These are phyloP conservation scores for Botrytis deweyae DNA, from an alignment of 2,329 filamentous ascomycete species.

Conservation along the genomic window DNA sequence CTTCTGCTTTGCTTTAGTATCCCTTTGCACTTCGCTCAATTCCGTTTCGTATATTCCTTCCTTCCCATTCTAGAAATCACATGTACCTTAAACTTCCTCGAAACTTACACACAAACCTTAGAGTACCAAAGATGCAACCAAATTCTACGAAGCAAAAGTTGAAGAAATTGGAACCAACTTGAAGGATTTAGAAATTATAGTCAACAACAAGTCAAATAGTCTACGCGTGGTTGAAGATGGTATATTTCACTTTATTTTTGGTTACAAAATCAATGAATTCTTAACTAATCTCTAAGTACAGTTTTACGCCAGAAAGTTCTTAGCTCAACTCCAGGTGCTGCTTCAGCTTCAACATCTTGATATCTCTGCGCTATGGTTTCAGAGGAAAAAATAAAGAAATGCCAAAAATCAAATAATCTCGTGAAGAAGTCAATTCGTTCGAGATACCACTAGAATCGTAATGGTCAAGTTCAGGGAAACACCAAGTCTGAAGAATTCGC, in stretches of 20 bases:
- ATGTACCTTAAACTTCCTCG: not conserved
- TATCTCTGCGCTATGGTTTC: slow-evolving; percentile 17
- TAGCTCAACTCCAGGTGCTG: slow-evolving; percentile 42
- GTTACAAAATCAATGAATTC: slow-evolving; percentile 7
- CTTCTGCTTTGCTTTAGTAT: not conserved
- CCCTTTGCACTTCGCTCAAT: not conserved
- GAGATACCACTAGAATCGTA: not conserved
- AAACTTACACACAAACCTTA: slow-evolving; percentile 29
- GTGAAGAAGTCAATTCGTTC: not conserved
- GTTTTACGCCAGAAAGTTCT: slow-evolving; percentile 54
- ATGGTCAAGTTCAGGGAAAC: not conserved
- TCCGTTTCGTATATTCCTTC: not conserved
- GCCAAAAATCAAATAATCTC: slow-evolving; percentile 24
- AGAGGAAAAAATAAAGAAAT: not conserved
- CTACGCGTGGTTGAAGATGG: slow-evolving; percentile 86
- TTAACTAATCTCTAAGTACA: slow-evolving; percentile 36
- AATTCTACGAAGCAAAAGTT: slow-evolving; percentile 68
- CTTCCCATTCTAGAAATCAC: not conserved
- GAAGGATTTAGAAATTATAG: slow-evolving; percentile 65
- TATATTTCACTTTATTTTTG: slow-evolving; percentile 38
- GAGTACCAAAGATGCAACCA: slow-evolving; percentile 58
- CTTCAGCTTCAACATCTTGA: slow-evolving; percentile 40
- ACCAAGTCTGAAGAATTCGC: not conserved
- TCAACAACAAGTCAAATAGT: slow-evolving; percentile 78
- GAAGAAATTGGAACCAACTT: slow-evolving; percentile 64